Evolutionary conservation across 768 basidiomycete species (phyloP), one percentile per base, ranked within the genome.

Genomic region (Boletus pseudo-olivaceus): DNA sequence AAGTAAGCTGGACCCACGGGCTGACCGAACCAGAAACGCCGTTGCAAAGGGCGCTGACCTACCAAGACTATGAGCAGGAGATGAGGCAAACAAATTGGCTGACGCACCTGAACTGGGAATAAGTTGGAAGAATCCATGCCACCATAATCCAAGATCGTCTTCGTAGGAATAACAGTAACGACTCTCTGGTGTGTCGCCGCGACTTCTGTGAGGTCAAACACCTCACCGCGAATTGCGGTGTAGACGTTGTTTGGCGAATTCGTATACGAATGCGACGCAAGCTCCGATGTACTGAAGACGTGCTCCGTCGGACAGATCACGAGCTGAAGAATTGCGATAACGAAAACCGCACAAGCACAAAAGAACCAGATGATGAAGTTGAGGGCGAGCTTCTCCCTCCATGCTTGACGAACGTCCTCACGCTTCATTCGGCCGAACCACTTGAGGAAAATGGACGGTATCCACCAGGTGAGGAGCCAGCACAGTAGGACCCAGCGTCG

Each of bases 351-450:
- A 62, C 83, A 84, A n/a, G 71, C 87, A 58, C 94, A 98, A 30
- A 90, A 76, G 65, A 97, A 84, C 96, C 95, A 98, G 62, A 99
- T 98, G 72, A 99, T 76, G 54, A 99, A 72, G 71, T 98, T 98
- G 65, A 98, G 81, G 4, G 93, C 91, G 1, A 98, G 77, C 72
- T 99, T 98, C 73, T 98, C 97, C 54, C 96, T 77, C 97, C 97
- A 99, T 2, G 97, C 97, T 70, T 98, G 93, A 26, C 89, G 83
- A 23, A 99, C 79, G 63, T 99, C 97, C 58, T 87, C 70, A 7
- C 96, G 87, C 74, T 98, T 97, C 94, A 98, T 97, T 29, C 91
- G 80, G 1, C 96, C 94, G 50, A 91, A 57, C 67, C 81, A 84
- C 10, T 71, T 77, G 40, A 99, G 73, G 47, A 85, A 70, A 3